Evolutionary conservation across 2,329 filamentous ascomycete species (phyloP), one percentile per base, ranked within the genome.

Genomic region (Apiospora koreana): DNA sequence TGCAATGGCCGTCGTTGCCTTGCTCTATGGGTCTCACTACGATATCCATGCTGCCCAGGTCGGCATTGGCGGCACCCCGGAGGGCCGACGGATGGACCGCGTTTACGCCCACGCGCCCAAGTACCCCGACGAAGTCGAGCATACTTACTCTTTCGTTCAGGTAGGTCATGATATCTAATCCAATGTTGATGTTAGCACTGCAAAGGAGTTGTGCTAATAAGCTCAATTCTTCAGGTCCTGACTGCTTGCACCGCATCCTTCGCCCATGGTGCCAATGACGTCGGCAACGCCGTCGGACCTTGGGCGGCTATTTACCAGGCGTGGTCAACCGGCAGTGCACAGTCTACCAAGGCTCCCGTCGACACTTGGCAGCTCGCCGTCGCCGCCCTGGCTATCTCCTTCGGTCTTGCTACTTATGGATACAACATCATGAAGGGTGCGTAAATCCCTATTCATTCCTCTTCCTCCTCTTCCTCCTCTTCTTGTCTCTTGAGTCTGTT

Each of bases 341-440:
- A 88, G 18, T 83, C 83, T 2, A 80, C 89, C 74, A 93, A 93
- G 82, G 87, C 89, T 3, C 80, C 86, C 0, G 92, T 95, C 0
- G 91, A 91, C 3, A 77, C 92, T 64, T 95, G 93, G 93, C 92
- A 94, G 81, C 86, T 95, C 69, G 93, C 90, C 67, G 91, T 94
- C 23, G 83, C 93, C 16, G 86, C 89, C 35, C 79, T 84, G 1
- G 88, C 85, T 48, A 90, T 94, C 77, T 93, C 86, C 65, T 73
- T 90, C 54, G 92, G 92, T 74, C 85, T 94, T 70, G 85, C 91
- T 77, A 94, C 92, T 18, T 94, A 94, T 76, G 92, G 92, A 12
- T 94, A 94, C 84, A 94, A 94, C 84, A 94, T 94, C 82, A 94
- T 94, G 92, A 93, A 93, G 83, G 89, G 88, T 89, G 81, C 80